phyloP scores from a whole-genome alignment of 352 stramenopile species.

The Phytophthora hybrid region DNA sequence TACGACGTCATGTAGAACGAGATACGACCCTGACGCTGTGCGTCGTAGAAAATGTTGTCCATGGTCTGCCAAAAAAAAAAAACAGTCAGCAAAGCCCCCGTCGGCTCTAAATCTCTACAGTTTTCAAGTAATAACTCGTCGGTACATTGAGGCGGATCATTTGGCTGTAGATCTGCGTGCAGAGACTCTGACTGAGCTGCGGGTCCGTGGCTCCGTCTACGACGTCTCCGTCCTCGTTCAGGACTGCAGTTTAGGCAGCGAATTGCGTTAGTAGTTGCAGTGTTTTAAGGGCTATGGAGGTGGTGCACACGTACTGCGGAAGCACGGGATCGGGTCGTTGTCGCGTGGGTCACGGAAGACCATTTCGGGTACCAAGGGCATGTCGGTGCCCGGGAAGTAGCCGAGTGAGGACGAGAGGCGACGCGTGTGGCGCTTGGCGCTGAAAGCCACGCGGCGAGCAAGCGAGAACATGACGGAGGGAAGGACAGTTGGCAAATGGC shows the following conservation, averaged over 20 bases:
- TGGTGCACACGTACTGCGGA: slow-evolving; percentile 92
- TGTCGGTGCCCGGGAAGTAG: slow-evolving; percentile 79
- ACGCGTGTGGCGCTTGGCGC: slow-evolving; percentile 3
- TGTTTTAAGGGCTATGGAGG: too few relatives aligned
- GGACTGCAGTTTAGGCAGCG: slow-evolving; percentile 45
- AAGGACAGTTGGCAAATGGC: neutral
- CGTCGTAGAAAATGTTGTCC: slow-evolving; percentile 98
- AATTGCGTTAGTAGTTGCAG: neutral
- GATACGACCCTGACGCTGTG: slow-evolving; percentile 97
- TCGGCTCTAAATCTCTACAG: neutral
- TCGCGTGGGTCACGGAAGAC: slow-evolving; percentile 91
- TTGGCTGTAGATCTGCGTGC: slow-evolving; percentile 88
- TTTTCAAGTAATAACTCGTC: neutral
- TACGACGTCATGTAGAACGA: slow-evolving; percentile 97
- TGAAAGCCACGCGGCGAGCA: slow-evolving; percentile 8
- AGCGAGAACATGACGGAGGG: slow-evolving; percentile 34
- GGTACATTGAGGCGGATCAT: slow-evolving; percentile 85
- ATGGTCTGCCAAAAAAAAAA: slow-evolving; percentile 91
- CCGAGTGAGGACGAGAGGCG: slow-evolving; percentile 37
- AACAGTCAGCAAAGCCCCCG: neutral
- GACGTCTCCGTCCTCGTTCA: slow-evolving; percentile 88
- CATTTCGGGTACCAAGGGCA: slow-evolving; percentile 91
- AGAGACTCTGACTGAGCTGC: slow-evolving; percentile 80
- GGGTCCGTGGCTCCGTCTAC: slow-evolving; percentile 75
- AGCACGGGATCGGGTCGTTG: slow-evolving; percentile 87